These are phyloP conservation scores for Sarcodon aspratus DNA, from an alignment of 768 basidiomycete genomes.

Conservation along the genomic window DNA sequence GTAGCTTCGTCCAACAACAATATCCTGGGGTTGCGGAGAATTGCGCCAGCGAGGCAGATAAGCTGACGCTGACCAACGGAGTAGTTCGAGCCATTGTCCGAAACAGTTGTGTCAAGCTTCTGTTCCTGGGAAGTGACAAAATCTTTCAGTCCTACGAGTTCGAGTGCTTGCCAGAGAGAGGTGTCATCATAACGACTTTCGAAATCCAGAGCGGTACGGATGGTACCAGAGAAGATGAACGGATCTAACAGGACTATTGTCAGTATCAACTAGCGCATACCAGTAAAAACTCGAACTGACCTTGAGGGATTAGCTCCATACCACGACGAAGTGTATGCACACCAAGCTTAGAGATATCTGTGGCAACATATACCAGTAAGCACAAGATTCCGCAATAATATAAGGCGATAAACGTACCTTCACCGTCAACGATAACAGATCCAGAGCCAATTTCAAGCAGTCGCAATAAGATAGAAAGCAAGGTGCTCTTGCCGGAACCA, in stretches of 20 bases:
- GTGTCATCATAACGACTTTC: slow-evolving; percentile 13
- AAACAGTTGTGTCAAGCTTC: slow-evolving; percentile 1
- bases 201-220: slow-evolving; percentile 17
- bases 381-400: neutral
- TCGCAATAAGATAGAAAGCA: slow-evolving; percentile 1
- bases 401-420: neutral
- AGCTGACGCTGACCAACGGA: slow-evolving; percentile 4
- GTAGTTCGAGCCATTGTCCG: slow-evolving; percentile 3
- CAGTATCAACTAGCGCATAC: neutral
- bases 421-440: slow-evolving; percentile 1
- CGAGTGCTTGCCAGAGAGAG: slow-evolving; percentile 12
- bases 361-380: neutral
- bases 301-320: slow-evolving; percentile 19
- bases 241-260: slow-evolving; percentile 10
- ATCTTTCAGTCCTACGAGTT: slow-evolving; percentile 5
- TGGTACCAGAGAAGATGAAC: slow-evolving; percentile 21
- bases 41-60: slow-evolving; percentile 15
- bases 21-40: slow-evolving; percentile 19
- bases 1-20: slow-evolving; percentile 20
- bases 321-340: slow-evolving; percentile 15
- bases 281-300: slow-evolving; percentile 4
- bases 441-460: slow-evolving; percentile 1
- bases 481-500: slow-evolving; percentile 31
- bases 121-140: neutral
- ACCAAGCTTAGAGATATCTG: slow-evolving; percentile 19